Evolutionary conservation across 306 rosid species (phyloP).

Genomic region (Medicago truncatula): DNA sequence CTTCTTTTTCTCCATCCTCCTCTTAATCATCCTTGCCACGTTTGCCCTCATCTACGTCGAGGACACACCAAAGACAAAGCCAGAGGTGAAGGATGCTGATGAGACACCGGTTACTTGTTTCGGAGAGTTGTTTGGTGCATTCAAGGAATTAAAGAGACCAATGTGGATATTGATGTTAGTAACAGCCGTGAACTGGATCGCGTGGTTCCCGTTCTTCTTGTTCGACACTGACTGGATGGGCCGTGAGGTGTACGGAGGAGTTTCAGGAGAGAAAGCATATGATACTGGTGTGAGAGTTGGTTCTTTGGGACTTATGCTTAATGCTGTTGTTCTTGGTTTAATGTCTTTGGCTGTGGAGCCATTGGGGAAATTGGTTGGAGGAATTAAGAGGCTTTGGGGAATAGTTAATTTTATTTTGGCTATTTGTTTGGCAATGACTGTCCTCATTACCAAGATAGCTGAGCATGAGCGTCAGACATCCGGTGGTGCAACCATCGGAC

Average conservation of each 20-base stretch:
- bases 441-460: constrained; percentile 21
- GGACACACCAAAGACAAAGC: neutral
- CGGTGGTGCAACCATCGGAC: constrained; percentile 31
- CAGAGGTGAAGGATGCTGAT: neutral
- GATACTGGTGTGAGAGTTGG: constrained; percentile 28
- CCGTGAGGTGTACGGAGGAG: constrained; percentile 17
- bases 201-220: constrained; percentile 12
- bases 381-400: constrained; percentile 37
- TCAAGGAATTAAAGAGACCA: constrained; percentile 55
- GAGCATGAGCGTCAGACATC: neutral
- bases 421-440: constrained; percentile 35
- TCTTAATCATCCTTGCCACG: constrained; percentile 29
- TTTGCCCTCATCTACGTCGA: constrained; percentile 47
- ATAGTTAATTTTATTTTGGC: constrained; percentile 38
- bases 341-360: constrained; percentile 41
- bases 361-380: constrained; percentile 27
- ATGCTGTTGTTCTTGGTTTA: constrained; percentile 34
- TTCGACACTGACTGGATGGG: constrained; percentile 19
- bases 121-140: constrained; percentile 46
- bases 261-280: constrained; percentile 37
- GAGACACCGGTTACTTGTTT: constrained; percentile 31
- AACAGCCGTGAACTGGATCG: constrained; percentile 32
- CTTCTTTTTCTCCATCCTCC: constrained; percentile 62
- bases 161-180: constrained; percentile 67
- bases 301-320: constrained; percentile 28